Evolutionary conservation across 1,284 basidiomycete genomes (phyloP).

Genomic region (Apiotrichum gracile): DNA sequence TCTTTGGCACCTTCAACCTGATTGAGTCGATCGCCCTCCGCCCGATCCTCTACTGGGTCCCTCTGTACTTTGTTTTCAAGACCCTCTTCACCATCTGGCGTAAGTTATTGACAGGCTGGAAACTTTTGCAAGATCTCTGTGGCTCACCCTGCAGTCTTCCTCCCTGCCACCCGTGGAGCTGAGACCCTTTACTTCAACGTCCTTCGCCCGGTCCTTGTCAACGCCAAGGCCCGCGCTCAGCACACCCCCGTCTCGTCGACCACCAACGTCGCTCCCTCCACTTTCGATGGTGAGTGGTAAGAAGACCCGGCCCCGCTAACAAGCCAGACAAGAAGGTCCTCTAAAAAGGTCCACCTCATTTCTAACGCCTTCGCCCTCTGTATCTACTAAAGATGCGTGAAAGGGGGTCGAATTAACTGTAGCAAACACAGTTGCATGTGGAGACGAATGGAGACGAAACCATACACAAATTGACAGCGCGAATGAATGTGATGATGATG

Average conservation of each 20-base stretch:
- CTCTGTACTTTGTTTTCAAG: slow-evolving; percentile 83
- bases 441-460: background rate
- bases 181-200: slow-evolving; percentile 62
- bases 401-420: background rate
- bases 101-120: slow-evolving; percentile 26
- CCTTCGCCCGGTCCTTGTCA: slow-evolving; percentile 63
- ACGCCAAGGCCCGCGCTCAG: slow-evolving; percentile 29
- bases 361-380: background rate
- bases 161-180: slow-evolving; percentile 58
- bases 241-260: slow-evolving; percentile 24
- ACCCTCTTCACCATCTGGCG: slow-evolving; percentile 76
- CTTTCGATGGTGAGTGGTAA: slow-evolving; percentile 37
- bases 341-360: slow-evolving; percentile 3
- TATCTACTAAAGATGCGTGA: slow-evolving; percentile 1
- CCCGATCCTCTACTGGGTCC: slow-evolving; percentile 46
- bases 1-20: slow-evolving; percentile 48
- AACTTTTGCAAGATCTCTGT: background rate
- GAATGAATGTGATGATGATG: background rate
- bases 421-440: background rate
- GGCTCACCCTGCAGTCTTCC: slow-evolving; percentile 28
- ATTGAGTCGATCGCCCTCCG: slow-evolving; percentile 45
- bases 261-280: slow-evolving; percentile 31
- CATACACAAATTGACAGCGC: background rate
- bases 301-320: slow-evolving; percentile 1
- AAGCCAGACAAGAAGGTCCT: slow-evolving; percentile 11